A percentile compares a stretch with the other conserved stretches of the same genome.
Conservation (phyloP, 257 asterid genomes). For the Lycium ferocissimum region DNA sequence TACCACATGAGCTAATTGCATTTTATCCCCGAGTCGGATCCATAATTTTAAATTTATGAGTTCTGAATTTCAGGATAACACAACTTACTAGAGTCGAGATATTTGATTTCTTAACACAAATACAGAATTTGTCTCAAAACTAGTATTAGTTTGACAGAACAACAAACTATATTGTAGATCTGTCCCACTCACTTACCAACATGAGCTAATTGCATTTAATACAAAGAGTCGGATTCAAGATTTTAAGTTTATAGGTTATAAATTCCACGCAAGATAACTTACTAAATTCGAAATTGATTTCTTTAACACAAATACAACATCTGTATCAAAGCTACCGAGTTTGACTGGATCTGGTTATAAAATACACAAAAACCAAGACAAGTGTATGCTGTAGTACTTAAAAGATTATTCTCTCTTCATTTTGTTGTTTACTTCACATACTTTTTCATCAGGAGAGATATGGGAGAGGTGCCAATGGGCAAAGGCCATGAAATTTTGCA, state of each 20-base stretch:
- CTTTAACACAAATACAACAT: not conserved
- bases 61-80: too few relatives aligned
- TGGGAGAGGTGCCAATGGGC: not conserved
- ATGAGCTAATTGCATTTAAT: not conserved
- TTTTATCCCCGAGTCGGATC: not conserved
- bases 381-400: not conserved
- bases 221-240: not conserved
- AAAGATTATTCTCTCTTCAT: not conserved
- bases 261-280: not conserved
- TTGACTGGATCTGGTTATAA: not conserved
- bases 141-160: too few relatives aligned
- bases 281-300: not conserved
- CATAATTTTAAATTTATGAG: too few relatives aligned
- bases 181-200: not conserved
- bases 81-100: too few relatives aligned
- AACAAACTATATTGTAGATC: too few relatives aligned
- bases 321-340: too few relatives aligned
- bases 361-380: not conserved
- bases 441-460: not conserved
- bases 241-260: not conserved
- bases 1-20: not conserved
- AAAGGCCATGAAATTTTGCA: slow-evolving; percentile 28
- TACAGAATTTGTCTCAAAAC: too few relatives aligned
- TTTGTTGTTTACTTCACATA: not conserved
- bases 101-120: too few relatives aligned